phyloP scores from a whole-genome alignment of 2,329 filamentous ascomycete genomes.

The Phoma sp. region DNA sequence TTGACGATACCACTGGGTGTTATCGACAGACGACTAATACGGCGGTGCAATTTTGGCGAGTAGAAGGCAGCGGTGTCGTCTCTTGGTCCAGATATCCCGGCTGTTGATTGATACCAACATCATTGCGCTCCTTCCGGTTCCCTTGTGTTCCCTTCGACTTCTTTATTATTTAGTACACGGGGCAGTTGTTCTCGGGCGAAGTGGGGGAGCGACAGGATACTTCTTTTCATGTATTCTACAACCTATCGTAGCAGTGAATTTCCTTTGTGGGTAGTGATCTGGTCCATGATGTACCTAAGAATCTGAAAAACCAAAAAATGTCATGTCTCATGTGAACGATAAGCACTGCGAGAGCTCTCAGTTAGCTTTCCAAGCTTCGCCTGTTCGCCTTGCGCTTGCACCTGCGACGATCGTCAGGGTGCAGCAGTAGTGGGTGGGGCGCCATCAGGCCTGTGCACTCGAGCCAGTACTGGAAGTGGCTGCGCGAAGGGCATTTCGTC shows the following conservation, averaged over 20 bases:
- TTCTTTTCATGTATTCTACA: constrained; percentile 53
- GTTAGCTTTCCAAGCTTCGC: constrained; percentile 15
- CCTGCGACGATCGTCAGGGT: constrained; percentile 39
- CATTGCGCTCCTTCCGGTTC: constrained; percentile 51
- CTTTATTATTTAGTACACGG: constrained; percentile 48
- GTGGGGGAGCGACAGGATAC: constrained; percentile 41
- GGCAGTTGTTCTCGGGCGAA: constrained; percentile 41
- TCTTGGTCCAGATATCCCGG: constrained; percentile 49
- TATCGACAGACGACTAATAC: constrained; percentile 49
- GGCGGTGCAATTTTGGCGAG: constrained; percentile 40
- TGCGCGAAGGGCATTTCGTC: constrained; percentile 43
- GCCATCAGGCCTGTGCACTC: constrained; percentile 33
- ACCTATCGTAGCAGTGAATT: constrained; percentile 51
- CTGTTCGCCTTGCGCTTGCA: constrained; percentile 22
- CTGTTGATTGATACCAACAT: constrained; percentile 55
- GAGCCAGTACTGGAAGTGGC: constrained; percentile 27
- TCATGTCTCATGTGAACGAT: background rate
- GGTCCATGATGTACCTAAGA: background rate
- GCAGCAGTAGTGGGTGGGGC: constrained; percentile 19
- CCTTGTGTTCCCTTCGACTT: constrained; percentile 42
- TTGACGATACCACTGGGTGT: constrained; percentile 51
- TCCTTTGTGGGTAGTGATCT: constrained; percentile 43
- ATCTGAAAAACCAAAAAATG: background rate
- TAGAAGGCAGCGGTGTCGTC: constrained; percentile 41
- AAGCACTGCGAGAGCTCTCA: background rate